These are phyloP conservation scores for Luffa acutangula DNA, from an alignment of 306 rosid species.

Conservation along the genomic window DNA sequence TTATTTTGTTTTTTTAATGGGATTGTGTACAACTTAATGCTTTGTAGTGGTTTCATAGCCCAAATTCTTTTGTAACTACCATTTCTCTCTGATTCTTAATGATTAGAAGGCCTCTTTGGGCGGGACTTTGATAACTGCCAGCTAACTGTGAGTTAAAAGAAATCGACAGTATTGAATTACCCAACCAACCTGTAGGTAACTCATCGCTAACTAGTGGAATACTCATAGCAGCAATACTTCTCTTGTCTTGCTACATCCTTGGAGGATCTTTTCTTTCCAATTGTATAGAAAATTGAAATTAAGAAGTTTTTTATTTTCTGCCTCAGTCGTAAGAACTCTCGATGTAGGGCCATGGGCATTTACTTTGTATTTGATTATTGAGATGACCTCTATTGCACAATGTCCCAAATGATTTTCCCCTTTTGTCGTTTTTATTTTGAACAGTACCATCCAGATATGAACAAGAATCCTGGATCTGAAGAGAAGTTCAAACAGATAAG, in stretches of 20 bases:
- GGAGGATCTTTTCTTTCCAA: not conserved
- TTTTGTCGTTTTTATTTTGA: not conserved
- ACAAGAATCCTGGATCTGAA: slow-evolving; percentile 68
- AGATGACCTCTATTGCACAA: not conserved
- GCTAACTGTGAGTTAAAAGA: no score
- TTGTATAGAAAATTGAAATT: not conserved
- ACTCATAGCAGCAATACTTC: not conserved
- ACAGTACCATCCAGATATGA: slow-evolving; percentile 94
- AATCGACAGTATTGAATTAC: no score
- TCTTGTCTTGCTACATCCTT: not conserved
- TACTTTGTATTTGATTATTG: not conserved
- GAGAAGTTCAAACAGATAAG: slow-evolving; percentile 93
- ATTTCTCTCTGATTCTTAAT: no score
- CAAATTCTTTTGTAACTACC: no score
- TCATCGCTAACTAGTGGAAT: not conserved
- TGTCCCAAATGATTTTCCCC: not conserved
- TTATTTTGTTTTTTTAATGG: no score
- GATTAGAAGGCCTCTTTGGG: no score
- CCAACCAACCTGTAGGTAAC: not conserved
- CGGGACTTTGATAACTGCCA: no score
- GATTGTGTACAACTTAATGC: no score
- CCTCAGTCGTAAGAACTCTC: not conserved
- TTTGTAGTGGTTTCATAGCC: no score
- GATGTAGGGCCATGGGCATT: not conserved
- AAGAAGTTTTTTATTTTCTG: not conserved